Base-by-base conservation (phyloP, 352 stramenopile species). In the Aphanomyces cochlioides region DNA sequence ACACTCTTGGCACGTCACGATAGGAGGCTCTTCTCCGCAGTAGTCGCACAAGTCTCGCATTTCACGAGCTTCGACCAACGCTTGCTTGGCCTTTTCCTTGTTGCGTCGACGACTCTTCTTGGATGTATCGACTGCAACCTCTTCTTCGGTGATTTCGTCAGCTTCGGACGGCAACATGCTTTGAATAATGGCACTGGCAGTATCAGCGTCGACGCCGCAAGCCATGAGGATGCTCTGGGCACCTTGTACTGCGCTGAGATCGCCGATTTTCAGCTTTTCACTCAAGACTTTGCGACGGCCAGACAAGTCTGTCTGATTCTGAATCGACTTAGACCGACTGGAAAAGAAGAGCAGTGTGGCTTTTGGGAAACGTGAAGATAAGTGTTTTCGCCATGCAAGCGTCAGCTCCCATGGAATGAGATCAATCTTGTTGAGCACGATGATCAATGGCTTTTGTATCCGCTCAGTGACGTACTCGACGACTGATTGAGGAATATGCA, bases 361-460 rank as follows among this genome's bases (percentile, higher is more conserved):
- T 21, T 87, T 76, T 19, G 85, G 85, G 63, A 92, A 95, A 8
- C 78, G 80, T 53, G 78, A 80, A 4, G 76, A 66, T 28, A 95
- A 67, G 58, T 86, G 92, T 43, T 71, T 67, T 41, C 86, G 84
- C 87, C 87, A 95, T 4, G 87, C 75, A 54, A 83, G 69, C 3
- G 92, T 80, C 8, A 89, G 81, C 21, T 72, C 70, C 7, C 73
- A 75, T 10, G 84, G 83, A 37, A 95, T 79, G 56, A 95, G 73
- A 76, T 95, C 87, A 21, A 92, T 78, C 77, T 95, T 95, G 68
- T 92, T 95, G 47, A 95, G 83, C 59, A 95, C 84, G 45, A 95
- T 78, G 10, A 85, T 73, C 79, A 95, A 86, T 5, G 84, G 82
- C 34, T 93, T 93, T 61, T 89, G 76, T 48, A 92, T 74, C 48